phyloP scores from a whole-genome alignment of 176 grass and related monocot species.

The Avena insularis region DNA sequence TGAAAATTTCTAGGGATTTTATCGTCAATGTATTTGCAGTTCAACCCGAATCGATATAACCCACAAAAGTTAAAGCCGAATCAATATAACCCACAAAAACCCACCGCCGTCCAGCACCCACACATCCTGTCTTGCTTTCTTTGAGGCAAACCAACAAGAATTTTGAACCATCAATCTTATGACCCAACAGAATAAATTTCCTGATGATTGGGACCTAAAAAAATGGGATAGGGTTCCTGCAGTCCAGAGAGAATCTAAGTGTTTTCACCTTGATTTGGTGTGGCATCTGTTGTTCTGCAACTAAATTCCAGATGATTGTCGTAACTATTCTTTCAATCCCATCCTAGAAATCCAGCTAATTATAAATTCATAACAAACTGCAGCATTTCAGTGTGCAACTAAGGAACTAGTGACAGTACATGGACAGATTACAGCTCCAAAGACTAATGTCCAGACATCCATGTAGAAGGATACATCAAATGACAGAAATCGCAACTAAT shows the following conservation, averaged over 20 bases:
- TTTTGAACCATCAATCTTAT: too few relatives aligned
- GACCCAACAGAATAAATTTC: not conserved
- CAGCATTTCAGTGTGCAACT: not conserved
- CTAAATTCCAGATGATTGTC: too few relatives aligned
- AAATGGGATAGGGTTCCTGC: not conserved
- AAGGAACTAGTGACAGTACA: not conserved
- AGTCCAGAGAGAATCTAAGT: not conserved
- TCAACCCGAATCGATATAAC: too few relatives aligned
- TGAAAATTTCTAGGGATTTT: not conserved
- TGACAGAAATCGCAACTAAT: not conserved
- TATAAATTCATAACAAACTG: slow-evolving; percentile 11
- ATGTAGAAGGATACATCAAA: not conserved
- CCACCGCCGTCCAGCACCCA: too few relatives aligned
- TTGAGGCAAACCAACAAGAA: too few relatives aligned
- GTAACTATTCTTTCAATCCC: not conserved
- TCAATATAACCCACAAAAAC: too few relatives aligned
- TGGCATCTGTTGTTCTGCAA: not conserved
- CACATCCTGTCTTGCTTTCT: too few relatives aligned
- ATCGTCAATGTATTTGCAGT: too few relatives aligned
- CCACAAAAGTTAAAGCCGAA: too few relatives aligned
- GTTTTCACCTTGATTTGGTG: not conserved
- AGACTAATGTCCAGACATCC: slow-evolving; percentile 7
- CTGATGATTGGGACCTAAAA: not conserved
- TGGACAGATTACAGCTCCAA: not conserved
- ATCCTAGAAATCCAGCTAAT: not conserved